Conservation (phyloP, 345 rosid species). For the Eucalyptus brandiana region DNA sequence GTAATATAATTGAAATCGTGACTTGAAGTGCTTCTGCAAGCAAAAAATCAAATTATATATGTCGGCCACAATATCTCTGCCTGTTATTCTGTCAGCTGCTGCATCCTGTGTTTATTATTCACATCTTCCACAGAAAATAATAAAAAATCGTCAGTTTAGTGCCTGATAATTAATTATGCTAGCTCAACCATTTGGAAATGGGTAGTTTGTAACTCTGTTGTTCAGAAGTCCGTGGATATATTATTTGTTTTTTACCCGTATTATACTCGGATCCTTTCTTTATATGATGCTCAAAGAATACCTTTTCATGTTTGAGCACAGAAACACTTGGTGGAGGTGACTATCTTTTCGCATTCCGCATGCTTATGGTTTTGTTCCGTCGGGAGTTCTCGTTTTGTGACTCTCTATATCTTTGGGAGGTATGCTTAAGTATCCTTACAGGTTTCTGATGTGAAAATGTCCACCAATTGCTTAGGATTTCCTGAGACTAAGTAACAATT, state of each 20-base stretch:
- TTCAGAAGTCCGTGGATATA: not conserved
- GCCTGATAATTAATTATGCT: not conserved
- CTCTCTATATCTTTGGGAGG: slow-evolving; percentile 98
- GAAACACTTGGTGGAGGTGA: slow-evolving; percentile 93
- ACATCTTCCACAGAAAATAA: not conserved
- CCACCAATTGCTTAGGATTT: not conserved
- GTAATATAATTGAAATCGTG: not conserved
- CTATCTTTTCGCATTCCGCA: slow-evolving; percentile 87
- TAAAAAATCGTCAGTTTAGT: not conserved
- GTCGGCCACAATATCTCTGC: not conserved
- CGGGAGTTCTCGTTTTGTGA: slow-evolving; percentile 94
- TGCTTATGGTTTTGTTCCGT: slow-evolving; percentile 95
- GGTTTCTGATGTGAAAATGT: not conserved
- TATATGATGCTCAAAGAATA: not conserved
- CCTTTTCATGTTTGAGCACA: slow-evolving; percentile 7
- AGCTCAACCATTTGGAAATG: not conserved
- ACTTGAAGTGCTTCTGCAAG: not conserved
- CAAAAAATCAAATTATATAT: not conserved
- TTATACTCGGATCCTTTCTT: not conserved
- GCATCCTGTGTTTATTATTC: not conserved
- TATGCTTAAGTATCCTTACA: slow-evolving; percentile 2
- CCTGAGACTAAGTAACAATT: not conserved
- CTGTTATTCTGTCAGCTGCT: not conserved
- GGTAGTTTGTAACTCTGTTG: not conserved
- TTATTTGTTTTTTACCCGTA: not conserved